Conservation (phyloP, 331 rosid genomes). For the Quercus phellos region DNA sequence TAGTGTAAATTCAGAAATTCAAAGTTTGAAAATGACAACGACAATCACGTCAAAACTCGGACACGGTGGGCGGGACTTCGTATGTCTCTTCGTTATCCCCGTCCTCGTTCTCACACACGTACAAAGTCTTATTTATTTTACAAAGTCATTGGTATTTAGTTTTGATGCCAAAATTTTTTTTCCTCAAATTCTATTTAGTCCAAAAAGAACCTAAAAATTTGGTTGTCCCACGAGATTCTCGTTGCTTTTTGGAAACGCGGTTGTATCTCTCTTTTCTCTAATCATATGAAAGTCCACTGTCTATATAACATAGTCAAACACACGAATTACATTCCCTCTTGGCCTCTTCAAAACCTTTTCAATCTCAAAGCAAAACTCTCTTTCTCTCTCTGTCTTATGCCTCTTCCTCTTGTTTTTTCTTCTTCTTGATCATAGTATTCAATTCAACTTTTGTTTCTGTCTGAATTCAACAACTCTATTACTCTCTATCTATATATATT, state of each 20-base stretch:
- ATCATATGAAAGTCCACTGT: conserved; percentile 13
- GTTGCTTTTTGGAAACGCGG: conserved; percentile 17
- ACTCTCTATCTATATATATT: too few relatives aligned
- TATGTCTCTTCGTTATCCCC: not conserved
- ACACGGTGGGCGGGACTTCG: conserved; percentile 25
- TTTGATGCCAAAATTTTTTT: not conserved
- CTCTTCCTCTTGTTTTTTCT: not conserved
- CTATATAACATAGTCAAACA: conserved; percentile 28
- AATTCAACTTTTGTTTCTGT: not conserved
- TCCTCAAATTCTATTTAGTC: not conserved
- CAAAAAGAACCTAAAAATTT: not conserved
- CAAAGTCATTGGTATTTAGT: not conserved
- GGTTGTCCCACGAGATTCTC: conserved; percentile 14
- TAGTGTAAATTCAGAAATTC: not conserved
- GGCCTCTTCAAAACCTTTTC: not conserved
- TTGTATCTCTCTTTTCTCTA: not conserved
- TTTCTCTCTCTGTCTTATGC: not conserved
- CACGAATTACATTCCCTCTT: conserved; percentile 18
- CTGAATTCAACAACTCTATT: not conserved
- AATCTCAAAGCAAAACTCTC: not conserved
- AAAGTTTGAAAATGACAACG: not conserved
- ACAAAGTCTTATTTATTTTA: not conserved
- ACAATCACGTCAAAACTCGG: not conserved
- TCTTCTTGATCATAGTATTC: not conserved
- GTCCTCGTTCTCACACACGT: conserved; percentile 6